Evolutionary conservation across 306 rosid species (phyloP).

Genomic region (Spatholobus suberectus): DNA sequence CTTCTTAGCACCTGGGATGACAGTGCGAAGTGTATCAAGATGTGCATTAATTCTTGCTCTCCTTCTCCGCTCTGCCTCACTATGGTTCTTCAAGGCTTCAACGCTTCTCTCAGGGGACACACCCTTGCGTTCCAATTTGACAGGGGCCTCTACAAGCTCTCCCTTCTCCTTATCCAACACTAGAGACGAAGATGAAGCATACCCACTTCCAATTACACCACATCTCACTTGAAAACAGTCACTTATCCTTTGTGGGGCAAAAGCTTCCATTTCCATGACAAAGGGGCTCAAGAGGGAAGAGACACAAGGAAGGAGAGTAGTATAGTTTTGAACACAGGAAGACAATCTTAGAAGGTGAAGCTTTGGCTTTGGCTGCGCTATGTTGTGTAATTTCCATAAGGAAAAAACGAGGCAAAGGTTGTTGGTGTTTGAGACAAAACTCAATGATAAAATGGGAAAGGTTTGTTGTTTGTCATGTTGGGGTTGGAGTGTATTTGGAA

Average conservation of each 20-base stretch:
- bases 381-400: conserved; percentile 22
- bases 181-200: conserved; percentile 62
- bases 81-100: conserved; percentile 74
- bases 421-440: background rate
- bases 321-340: background rate
- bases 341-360: conserved; percentile 19
- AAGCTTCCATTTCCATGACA: conserved; percentile 59
- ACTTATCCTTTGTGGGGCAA: conserved; percentile 13
- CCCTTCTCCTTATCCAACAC: conserved; percentile 66
- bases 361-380: background rate
- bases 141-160: conserved; percentile 64
- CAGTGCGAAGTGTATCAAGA: conserved; percentile 67
- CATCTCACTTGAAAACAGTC: conserved; percentile 45
- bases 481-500: conserved; percentile 32
- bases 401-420: too few species aligned
- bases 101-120: conserved; percentile 63
- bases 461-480: conserved; percentile 36
- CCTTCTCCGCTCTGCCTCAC: conserved; percentile 77
- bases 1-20: conserved; percentile 76
- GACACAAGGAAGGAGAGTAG: background rate
- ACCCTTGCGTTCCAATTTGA: conserved; percentile 53
- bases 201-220: conserved; percentile 47
- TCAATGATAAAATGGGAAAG: conserved; percentile 41
- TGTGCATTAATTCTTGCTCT: conserved; percentile 77
- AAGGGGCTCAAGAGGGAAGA: conserved; percentile 3